A percentile compares a stretch with the other conserved stretches of the same genome.
Evolutionary conservation across 345 rosid genomes (phyloP).

Genomic region (Garcia nutans): DNA sequence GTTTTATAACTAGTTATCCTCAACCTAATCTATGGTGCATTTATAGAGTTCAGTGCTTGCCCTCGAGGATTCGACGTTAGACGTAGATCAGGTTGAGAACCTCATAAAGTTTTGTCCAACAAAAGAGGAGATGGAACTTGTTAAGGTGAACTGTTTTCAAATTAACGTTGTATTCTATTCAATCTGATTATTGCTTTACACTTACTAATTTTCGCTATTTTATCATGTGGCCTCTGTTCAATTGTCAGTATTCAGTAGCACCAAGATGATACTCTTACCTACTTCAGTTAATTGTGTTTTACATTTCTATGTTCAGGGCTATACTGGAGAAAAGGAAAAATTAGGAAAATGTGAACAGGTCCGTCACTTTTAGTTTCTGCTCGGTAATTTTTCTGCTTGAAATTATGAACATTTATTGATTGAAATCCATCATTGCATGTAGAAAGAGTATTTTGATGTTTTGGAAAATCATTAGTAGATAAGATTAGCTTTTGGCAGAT

Average conservation of each 20-base stretch:
- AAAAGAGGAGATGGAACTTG: constrained; percentile 72
- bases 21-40: constrained; percentile 16
- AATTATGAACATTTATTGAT: background rate
- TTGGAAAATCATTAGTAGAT: background rate
- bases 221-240: background rate
- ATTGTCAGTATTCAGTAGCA: constrained; percentile 1
- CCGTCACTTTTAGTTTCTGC: constrained; percentile 5
- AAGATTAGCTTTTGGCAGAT: background rate
- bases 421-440: background rate
- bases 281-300: background rate
- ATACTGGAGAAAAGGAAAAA: constrained; percentile 56
- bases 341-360: constrained; percentile 90
- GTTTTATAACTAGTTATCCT: constrained; percentile 15
- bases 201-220: constrained; percentile 9
- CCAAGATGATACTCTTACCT: constrained; percentile 11
- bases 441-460: background rate
- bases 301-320: constrained; percentile 40
- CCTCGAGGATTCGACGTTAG: constrained; percentile 69
- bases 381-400: background rate
- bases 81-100: constrained; percentile 80
- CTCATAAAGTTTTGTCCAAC: constrained; percentile 84
- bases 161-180: background rate
- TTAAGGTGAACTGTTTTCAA: constrained; percentile 42
- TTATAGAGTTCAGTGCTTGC: constrained; percentile 70
- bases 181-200: background rate